Base-by-base conservation (phyloP, 169 alveolate species). In the Perkinsus olseni region DNA sequence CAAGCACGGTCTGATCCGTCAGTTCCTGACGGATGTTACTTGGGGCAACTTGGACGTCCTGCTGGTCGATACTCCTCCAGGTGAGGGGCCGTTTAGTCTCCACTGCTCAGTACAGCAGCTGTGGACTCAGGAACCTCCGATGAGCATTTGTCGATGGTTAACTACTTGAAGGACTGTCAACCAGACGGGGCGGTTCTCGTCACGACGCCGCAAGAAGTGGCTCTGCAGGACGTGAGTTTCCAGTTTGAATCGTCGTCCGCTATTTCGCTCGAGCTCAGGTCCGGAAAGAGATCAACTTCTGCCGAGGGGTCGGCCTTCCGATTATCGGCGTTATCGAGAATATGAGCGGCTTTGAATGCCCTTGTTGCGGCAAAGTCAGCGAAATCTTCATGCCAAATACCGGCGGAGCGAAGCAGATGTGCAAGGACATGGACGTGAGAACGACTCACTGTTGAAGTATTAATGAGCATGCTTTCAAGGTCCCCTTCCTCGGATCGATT, bases 51-150 rank as follows among this genome's bases (percentile, higher is more conserved):
- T 98, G 91, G 99, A 99, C 94, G 98, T 97, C 94, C 97, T 99
- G 91, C 97, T 99, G 93, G 97, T 99, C 51, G 99, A 99, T 95
- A 98, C 99, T 20, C 99, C 99, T 1, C 99, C 99, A 20, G 99
- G 99, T 94, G 91, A 74, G 74, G 39, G 17, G 13, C 82, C 28
- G 82, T 24, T 21, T 45, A 6, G 17, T 45, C 62, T 62, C 82
- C 28, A 11, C 11, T 74, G 48, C 8, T 92, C 39, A 17, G 1
- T 74, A 10, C 31, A 4, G 34, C 1, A 62, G 31, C 31, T 4
- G 4, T 3, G 39, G 13, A 1, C n/a, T 24, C 38, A 94, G 96
- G 99, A 8, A 98, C 99, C n/a, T 97, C 99, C 38, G 99, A 99
- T 95, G 99, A 99, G 92, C 99, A 98, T 94, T 96, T 99, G 74